Evolutionary conservation across 306 rosid species (phyloP).

Genomic region (Erythrophleum fordii): DNA sequence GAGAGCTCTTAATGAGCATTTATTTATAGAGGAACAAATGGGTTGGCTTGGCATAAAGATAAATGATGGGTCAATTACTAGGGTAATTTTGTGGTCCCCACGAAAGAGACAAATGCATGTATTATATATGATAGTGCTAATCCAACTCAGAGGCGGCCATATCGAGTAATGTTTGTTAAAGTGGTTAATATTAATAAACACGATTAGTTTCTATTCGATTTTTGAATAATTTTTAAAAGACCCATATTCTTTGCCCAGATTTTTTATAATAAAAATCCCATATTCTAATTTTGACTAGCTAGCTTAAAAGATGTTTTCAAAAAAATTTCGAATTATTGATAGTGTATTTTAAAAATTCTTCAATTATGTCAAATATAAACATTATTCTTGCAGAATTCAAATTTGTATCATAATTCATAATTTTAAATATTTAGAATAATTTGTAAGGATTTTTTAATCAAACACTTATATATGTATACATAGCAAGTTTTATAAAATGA

Average conservation of each 20-base stretch:
- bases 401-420: background rate
- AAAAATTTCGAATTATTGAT: background rate
- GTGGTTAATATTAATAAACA: background rate
- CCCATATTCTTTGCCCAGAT: too few species aligned
- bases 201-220: background rate
- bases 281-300: background rate
- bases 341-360: background rate
- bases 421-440: background rate
- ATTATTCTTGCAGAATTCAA: background rate
- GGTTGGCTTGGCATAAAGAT: background rate
- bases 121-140: background rate
- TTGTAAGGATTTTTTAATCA: background rate
- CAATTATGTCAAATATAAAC: background rate
- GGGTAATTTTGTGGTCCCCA: conserved; percentile 2
- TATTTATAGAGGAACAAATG: conserved; percentile 27
- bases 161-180: background rate
- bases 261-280: too few species aligned
- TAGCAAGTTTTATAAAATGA: background rate
- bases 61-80: background rate
- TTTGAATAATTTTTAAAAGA: too few species aligned
- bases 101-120: background rate
- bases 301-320: background rate
- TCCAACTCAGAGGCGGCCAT: background rate
- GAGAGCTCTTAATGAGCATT: background rate
- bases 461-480: background rate